Evolutionary conservation across 2,329 filamentous ascomycete genomes (phyloP), one percentile per base, ranked within the genome.

Genomic region (Curvularia hawaiiensis): DNA sequence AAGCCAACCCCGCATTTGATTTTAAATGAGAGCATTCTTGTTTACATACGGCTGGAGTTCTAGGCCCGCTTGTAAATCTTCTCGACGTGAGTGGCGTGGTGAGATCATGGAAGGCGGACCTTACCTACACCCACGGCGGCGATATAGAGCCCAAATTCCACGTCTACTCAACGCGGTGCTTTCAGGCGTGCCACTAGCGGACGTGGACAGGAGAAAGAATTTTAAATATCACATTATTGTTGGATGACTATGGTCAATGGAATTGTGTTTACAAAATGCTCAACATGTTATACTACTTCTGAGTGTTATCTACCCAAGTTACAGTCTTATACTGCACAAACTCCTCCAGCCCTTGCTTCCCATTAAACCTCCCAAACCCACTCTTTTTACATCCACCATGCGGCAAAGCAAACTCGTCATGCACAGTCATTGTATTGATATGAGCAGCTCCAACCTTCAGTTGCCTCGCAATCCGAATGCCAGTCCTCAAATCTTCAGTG

Each of bases 381-480:
- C 46, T 54, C n/a, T 39, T 45, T 38, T 65, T 67, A 5, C 55
- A 52, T 0, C 59, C 60, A 12, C 64, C 62, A 38, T 62, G 56
- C 22, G 62, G 64, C 52, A 67, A 24, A 14, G 49, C 41, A 14
- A 56, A 46, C 50, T 65, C 62, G 52, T 64, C 59, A 49, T 63
- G 62, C n/a, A 62, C 55, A 12, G 57, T 67, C 51, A 58, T 61
- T 24, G 54, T 60, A 45, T 68, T 66, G 20, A 65, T 58, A 58
- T 64, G 62, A n/a, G 61, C 60, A 45, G 63, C 60, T 2, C 63
- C 59, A 20, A 52, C 38, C n/a, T 68, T 38, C 20, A 66, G 28
- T 41, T 43, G 57, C 50, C 60, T 66, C 20, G 63, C 60, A 18
- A 66, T 43, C 3, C 30, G 30, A 3, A 68, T 22, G 12, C 50